phyloP scores from a whole-genome alignment of 441 rosid species.

The Euphorbia schlechtendalii region DNA sequence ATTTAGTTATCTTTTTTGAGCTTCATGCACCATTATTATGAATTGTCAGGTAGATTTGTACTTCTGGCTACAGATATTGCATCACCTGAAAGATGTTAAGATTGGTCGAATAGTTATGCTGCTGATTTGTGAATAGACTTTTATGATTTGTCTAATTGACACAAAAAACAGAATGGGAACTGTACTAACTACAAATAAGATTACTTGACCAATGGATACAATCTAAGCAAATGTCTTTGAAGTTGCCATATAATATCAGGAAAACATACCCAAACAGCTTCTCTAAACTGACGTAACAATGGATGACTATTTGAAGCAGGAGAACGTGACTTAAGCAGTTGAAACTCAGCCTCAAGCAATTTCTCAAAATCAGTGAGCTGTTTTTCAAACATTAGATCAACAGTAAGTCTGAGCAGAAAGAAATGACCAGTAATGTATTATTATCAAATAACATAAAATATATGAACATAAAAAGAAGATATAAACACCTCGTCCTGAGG shows the following conservation, averaged over 20 bases:
- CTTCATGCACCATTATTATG: not conserved
- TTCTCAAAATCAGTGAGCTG: conserved; percentile 75
- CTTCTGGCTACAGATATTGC: not conserved
- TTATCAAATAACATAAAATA: not conserved
- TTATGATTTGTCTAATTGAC: not conserved
- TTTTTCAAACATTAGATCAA: conserved; percentile 19
- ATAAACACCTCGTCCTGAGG: conserved; percentile 48
- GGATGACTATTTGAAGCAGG: conserved; percentile 38
- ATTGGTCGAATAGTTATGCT: not conserved
- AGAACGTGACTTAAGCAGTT: conserved; percentile 42
- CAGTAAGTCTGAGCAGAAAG: conserved; percentile 3
- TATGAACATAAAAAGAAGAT: not conserved
- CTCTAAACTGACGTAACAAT: conserved; percentile 63
- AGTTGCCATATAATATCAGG: not conserved
- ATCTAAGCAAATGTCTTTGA: not conserved
- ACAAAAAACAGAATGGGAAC: not conserved
- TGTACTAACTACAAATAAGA: not conserved
- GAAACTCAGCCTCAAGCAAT: conserved; percentile 54
- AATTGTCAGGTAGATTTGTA: not conserved
- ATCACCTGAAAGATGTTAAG: not conserved
- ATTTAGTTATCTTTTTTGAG: not conserved
- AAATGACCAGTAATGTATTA: conserved; percentile 1
- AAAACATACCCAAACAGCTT: conserved; percentile 74
- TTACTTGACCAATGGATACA: not conserved
- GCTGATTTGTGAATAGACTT: not conserved